phyloP scores from a whole-genome alignment of 106 monocot species.

The Acanthochlamys bracteata region DNA sequence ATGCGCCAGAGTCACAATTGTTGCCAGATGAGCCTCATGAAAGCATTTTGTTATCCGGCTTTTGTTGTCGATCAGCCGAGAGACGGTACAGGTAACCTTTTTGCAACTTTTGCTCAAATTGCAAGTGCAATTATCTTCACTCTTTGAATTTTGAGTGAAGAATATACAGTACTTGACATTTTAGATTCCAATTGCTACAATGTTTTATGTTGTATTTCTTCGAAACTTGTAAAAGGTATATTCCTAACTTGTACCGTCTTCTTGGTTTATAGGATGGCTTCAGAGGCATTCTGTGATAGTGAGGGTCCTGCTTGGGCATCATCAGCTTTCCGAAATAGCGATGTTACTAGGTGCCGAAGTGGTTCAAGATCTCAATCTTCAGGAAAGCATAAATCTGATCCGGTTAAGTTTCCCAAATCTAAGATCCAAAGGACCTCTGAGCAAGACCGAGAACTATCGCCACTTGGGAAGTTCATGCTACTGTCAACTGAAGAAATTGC shows the following conservation, averaged over 20 bases:
- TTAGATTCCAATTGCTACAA: neutral
- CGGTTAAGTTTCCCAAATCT: conserved; percentile 37
- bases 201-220: neutral
- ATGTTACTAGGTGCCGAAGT: conserved; percentile 14
- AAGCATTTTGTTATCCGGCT: conserved; percentile 12
- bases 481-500: conserved; percentile 6
- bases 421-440: conserved; percentile 37
- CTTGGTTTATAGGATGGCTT: conserved; percentile 34
- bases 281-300: conserved; percentile 53
- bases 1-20: conserved; percentile 9
- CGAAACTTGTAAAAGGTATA: neutral
- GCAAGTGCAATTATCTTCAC: no score
- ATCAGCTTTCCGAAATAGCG: conserved; percentile 41
- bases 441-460: conserved; percentile 13
- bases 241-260: neutral
- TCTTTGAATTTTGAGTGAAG: neutral
- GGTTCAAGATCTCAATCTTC: conserved; percentile 30
- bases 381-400: conserved; percentile 59
- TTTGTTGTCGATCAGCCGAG: conserved; percentile 37
- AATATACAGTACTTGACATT: neutral
- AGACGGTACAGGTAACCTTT: conserved; percentile 45
- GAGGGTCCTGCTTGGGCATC: conserved; percentile 56
- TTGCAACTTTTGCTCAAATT: no score
- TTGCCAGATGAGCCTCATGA: conserved; percentile 6
- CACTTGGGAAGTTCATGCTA: conserved; percentile 5